These are phyloP conservation scores for Penicillium sp. DNA, from an alignment of 2,329 filamentous ascomycete genomes.

Conservation along the genomic window DNA sequence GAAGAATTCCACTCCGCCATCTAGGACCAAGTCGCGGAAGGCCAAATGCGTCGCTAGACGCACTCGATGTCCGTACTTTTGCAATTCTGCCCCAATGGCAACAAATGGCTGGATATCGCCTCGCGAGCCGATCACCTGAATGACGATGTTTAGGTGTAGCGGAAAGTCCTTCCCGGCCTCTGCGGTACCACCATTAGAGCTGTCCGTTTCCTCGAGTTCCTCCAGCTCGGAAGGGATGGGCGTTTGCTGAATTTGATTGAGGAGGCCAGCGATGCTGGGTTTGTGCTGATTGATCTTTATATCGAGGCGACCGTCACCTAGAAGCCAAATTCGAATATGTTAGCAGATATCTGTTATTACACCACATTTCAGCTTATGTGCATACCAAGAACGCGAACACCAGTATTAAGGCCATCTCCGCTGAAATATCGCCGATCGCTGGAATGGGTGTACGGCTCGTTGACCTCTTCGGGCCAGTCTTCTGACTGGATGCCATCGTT, in stretches of 20 bases:
- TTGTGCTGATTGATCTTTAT: conserved; percentile 26
- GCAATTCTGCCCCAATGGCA: conserved; percentile 68
- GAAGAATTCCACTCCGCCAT: conserved; percentile 76
- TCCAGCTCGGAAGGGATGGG: conserved; percentile 18
- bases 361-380: background rate
- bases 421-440: conserved; percentile 17
- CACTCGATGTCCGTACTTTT: conserved; percentile 72
- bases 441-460: background rate
- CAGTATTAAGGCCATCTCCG: conserved; percentile 24
- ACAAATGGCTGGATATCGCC: conserved; percentile 79
- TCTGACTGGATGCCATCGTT: conserved; percentile 7
- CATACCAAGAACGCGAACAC: conserved; percentile 21
- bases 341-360: background rate
- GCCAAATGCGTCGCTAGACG: conserved; percentile 73
- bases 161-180: conserved; percentile 20
- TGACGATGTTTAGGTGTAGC: conserved; percentile 62
- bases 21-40: conserved; percentile 71
- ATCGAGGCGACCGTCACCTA: conserved; percentile 28
- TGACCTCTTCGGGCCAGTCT: conserved; percentile 16
- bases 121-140: conserved; percentile 75
- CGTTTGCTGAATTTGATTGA: conserved; percentile 18
- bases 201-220: background rate
- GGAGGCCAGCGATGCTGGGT: conserved; percentile 24
- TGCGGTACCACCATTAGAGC: background rate
- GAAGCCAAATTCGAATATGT: background rate